Conservation (phyloP, 345 rosid species). For the Rhodamnia argentea region DNA sequence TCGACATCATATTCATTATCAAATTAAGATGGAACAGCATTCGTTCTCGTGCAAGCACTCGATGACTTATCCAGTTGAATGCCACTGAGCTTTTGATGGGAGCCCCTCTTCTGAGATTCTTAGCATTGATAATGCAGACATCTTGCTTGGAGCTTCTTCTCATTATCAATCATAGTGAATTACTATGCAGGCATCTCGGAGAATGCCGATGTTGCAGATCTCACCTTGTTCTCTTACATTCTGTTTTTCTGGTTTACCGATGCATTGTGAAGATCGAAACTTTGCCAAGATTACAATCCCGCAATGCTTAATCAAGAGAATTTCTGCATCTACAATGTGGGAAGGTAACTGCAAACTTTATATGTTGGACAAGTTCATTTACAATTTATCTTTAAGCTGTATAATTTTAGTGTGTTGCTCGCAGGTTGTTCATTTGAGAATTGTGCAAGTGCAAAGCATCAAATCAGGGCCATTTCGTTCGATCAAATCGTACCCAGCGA, state of each 20-base stretch:
- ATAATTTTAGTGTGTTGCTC: not conserved
- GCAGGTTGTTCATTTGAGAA: not conserved
- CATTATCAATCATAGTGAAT: not conserved
- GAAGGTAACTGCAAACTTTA: not conserved
- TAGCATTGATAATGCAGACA: not conserved
- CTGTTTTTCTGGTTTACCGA: not conserved
- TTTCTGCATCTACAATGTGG: not conserved
- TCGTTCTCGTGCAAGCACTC: not conserved
- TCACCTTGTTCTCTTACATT: not conserved
- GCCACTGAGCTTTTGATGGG: not conserved
- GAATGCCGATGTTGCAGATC: too few relatives aligned
- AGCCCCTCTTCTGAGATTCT: not conserved
- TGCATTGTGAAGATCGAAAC: not conserved
- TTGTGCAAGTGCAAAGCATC: not conserved
- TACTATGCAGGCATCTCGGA: not conserved
- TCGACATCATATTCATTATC: not conserved
- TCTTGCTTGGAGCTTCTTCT: not conserved
- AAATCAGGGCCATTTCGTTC: not conserved
- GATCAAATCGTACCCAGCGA: not conserved
- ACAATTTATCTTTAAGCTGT: not conserved
- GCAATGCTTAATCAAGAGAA: not conserved
- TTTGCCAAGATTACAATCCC: not conserved
- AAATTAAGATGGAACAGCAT: not conserved
- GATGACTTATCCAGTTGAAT: not conserved
- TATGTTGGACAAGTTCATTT: not conserved